phyloP scores from a whole-genome alignment of 148 eudicot genomes.

The Arbutus unedo region DNA sequence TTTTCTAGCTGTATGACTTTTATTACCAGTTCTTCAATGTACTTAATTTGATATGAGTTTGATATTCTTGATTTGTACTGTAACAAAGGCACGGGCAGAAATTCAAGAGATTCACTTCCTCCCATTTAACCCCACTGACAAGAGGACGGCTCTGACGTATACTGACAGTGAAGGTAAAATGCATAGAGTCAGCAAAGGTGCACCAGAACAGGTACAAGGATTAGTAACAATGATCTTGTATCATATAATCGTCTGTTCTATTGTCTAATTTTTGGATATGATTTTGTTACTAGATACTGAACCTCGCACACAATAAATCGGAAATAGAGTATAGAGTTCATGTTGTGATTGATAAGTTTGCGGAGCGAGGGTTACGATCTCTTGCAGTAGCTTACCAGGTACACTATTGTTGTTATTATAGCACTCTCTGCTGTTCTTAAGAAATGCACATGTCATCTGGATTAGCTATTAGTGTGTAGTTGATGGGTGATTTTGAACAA shows the following conservation, averaged over 20 bases:
- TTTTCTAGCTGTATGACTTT: background rate
- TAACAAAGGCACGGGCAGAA: constrained; percentile 49
- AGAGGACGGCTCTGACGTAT: constrained; percentile 58
- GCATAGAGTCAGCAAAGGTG: constrained; percentile 62
- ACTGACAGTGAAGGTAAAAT: constrained; percentile 43
- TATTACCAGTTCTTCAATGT: background rate
- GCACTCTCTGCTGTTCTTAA: background rate
- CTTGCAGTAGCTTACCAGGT: constrained; percentile 65
- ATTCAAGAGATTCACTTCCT: constrained; percentile 59
- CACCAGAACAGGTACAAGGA: constrained; percentile 37
- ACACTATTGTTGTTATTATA: background rate
- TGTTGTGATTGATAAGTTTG: constrained; percentile 50
- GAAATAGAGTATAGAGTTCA: constrained; percentile 51
- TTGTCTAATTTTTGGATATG: background rate
- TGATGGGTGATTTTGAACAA: background rate
- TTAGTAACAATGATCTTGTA: background rate
- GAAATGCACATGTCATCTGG: background rate
- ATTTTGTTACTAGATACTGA: constrained; percentile 34
- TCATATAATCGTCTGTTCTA: background rate
- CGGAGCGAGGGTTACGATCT: constrained; percentile 54
- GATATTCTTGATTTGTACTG: background rate
- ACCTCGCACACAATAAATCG: constrained; percentile 47
- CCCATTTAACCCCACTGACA: constrained; percentile 55
- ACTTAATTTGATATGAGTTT: background rate
- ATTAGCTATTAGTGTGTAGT: background rate